Conservation (phyloP, 2,329 filamentous ascomycete species). For the Paecilomyces fulvus region DNA sequence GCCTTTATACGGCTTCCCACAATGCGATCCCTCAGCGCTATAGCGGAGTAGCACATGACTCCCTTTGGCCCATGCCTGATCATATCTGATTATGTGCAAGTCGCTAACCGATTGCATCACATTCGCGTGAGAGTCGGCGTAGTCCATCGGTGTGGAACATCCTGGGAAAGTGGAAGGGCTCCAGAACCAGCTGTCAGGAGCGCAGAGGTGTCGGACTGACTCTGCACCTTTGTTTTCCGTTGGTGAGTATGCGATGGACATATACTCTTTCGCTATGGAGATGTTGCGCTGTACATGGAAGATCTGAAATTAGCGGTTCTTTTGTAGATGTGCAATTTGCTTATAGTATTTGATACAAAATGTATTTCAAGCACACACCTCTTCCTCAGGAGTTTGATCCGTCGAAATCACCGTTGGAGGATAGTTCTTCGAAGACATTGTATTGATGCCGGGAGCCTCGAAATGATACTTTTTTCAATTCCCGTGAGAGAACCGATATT, state of each 20-base stretch:
- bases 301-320: neutral
- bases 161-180: conserved; percentile 31
- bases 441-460: neutral
- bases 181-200: conserved; percentile 23
- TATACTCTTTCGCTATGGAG: conserved; percentile 26
- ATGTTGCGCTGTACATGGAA: conserved; percentile 17
- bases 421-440: neutral
- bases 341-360: neutral
- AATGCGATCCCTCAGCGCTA: conserved; percentile 29
- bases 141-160: conserved; percentile 29
- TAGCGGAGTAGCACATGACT: conserved; percentile 28
- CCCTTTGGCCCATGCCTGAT: conserved; percentile 28
- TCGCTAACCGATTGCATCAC: conserved; percentile 27
- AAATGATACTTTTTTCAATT: neutral
- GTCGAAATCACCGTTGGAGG: neutral
- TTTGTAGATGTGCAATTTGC: neutral
- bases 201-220: conserved; percentile 27
- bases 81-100: conserved; percentile 28
- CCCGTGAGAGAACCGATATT: neutral
- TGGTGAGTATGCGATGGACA: conserved; percentile 30
- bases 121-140: conserved; percentile 27
- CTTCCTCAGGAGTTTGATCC: neutral
- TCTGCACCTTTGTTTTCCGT: conserved; percentile 24
- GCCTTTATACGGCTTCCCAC: conserved; percentile 26
- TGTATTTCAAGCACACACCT: neutral